Evolutionary conservation across 345 rosid species (phyloP).

Genomic region (Pugionium cornutum): DNA sequence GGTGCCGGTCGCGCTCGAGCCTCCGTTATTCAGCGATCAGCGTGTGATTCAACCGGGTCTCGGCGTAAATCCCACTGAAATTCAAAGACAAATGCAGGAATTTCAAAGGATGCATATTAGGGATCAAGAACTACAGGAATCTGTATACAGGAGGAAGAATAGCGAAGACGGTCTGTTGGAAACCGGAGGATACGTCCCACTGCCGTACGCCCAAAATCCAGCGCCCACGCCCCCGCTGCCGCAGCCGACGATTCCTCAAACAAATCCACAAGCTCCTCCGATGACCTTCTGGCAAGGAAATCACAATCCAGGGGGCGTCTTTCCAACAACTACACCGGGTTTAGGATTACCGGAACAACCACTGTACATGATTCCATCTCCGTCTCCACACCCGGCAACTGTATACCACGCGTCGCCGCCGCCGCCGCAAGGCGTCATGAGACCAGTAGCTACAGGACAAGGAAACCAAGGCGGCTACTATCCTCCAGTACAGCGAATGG

Average conservation of each 20-base stretch:
- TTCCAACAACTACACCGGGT: conserved; percentile 40
- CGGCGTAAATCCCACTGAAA: conserved; percentile 47
- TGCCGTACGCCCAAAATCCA: conserved; percentile 17
- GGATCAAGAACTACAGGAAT: conserved; percentile 52
- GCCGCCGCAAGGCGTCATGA: conserved; percentile 44
- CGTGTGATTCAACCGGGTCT: conserved; percentile 47
- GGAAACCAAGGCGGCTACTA: conserved; percentile 67
- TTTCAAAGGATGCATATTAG: conserved; percentile 79
- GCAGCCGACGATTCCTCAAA: conserved; percentile 31
- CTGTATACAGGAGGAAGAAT: conserved; percentile 46
- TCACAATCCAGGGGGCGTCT: conserved; percentile 51
- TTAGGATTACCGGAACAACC: conserved; percentile 50
- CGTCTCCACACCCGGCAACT: conserved; percentile 39
- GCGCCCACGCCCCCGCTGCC: neutral
- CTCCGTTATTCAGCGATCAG: conserved; percentile 34
- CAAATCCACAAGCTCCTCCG: conserved; percentile 37
- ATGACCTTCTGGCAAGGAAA: conserved; percentile 63
- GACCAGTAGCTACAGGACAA: conserved; percentile 50
- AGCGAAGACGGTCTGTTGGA: conserved; percentile 33
- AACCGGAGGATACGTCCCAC: conserved; percentile 48
- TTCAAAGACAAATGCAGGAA: conserved; percentile 63
- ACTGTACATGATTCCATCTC: conserved; percentile 33
- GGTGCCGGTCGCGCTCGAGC: conserved; percentile 27
- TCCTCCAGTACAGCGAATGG: conserved; percentile 57
- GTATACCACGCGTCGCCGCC: conserved; percentile 34